These are phyloP conservation scores for Chalciporus piperatus DNA, from an alignment of 768 basidiomycete species.

Conservation along the genomic window DNA sequence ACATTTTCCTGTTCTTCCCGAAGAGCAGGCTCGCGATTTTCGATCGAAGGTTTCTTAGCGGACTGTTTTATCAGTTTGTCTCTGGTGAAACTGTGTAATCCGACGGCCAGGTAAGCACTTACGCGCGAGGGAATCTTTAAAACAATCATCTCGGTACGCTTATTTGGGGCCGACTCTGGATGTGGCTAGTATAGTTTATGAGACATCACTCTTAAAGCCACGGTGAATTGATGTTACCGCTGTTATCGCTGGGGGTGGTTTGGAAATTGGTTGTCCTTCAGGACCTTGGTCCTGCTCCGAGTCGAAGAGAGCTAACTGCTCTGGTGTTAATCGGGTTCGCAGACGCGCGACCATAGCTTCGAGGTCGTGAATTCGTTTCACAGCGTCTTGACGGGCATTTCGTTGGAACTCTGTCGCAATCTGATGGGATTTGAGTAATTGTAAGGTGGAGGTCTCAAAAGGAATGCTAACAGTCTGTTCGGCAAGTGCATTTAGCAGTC, in stretches of 20 bases:
- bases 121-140: conserved; percentile 24
- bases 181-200: conserved; percentile 7
- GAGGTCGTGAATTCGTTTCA: conserved; percentile 14
- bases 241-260: conserved; percentile 12
- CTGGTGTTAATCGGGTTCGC: conserved; percentile 14
- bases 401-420: conserved; percentile 12
- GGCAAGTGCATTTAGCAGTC: conserved; percentile 14
- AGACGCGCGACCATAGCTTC: conserved; percentile 17
- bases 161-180: conserved; percentile 6
- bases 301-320: conserved; percentile 20
- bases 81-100: not conserved
- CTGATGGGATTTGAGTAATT: conserved; percentile 7
- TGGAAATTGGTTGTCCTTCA: not conserved
- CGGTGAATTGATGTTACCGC: not conserved
- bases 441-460: not conserved
- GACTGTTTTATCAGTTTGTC: conserved; percentile 7
- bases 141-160: conserved; percentile 20
- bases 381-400: conserved; percentile 8
- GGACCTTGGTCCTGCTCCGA: not conserved
- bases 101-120: not conserved
- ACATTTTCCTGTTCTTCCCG: conserved; percentile 12
- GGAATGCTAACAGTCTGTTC: conserved; percentile 21
- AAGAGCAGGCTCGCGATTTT: not conserved
- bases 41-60: conserved; percentile 5
- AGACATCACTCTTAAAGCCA: not conserved